A percentile compares a stretch with the other conserved stretches of the same genome.
These are phyloP conservation scores for Colletotrichum eremochloae DNA, from an alignment of 2,329 filamentous ascomycete species.

Conservation along the genomic window DNA sequence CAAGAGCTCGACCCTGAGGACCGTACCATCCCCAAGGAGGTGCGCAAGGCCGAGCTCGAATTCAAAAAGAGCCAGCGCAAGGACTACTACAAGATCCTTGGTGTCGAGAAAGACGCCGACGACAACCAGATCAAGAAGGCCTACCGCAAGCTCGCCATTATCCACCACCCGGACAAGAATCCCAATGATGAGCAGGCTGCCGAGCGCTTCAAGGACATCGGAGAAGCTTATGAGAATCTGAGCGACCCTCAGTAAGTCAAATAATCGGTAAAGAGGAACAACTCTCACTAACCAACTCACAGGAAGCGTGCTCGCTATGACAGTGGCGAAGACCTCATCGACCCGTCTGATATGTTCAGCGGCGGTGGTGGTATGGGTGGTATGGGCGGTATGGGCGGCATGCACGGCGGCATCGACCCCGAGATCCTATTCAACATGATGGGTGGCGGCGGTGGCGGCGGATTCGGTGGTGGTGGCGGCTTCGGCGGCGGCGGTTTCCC, in stretches of 20 bases:
- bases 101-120: constrained; percentile 85
- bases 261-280: neutral
- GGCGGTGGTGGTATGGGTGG: constrained; percentile 75
- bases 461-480: constrained; percentile 63
- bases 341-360: constrained; percentile 88
- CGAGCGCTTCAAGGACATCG: constrained; percentile 96
- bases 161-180: constrained; percentile 98
- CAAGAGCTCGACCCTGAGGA: constrained; percentile 88
- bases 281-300: constrained; percentile 51
- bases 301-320: constrained; percentile 93
- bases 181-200: constrained; percentile 86
- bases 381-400: constrained; percentile 76
- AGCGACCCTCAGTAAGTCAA: constrained; percentile 88
- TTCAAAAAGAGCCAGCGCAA: constrained; percentile 98
- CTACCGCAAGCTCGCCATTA: constrained; percentile 93
- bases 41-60: constrained; percentile 91
- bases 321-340: constrained; percentile 90
- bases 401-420: constrained; percentile 77
- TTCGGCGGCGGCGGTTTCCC: constrained; percentile 66
- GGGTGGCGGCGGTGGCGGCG: constrained; percentile 73
- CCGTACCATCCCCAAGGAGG: constrained; percentile 82
- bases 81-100: constrained; percentile 98
- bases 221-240: constrained; percentile 95
- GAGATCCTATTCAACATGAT: constrained; percentile 89
- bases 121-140: constrained; percentile 95